Base-by-base conservation (phyloP, 306 rosid genomes). In the Glycine soja region DNA sequence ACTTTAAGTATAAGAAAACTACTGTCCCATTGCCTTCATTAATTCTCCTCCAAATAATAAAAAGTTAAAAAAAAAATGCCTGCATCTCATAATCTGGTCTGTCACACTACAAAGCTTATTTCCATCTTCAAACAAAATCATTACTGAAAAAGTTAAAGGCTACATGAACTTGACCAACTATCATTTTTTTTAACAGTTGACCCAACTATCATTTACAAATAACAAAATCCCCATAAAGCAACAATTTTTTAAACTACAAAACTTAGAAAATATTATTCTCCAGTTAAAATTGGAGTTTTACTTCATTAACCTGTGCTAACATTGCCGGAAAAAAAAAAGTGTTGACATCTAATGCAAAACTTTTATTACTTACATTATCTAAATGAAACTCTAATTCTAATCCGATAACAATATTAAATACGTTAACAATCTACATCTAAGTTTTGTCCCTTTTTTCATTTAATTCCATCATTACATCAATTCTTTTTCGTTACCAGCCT, bases 1-100 rank as follows among this genome's bases (percentile, higher is more conserved):
- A 70, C 12, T 15, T 9, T 3, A 57, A 30, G 15, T 47, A 4
- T 16, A 57, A 79, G 50, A 69, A 79, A 45, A 24, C 30, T 1
- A 5, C 58, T 70, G 3, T n/a, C 59, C 42, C 77, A 30, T 19
- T 32, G 52, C 63, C 77, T 57, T 72, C 10, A 57, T 70, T 70
- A 10, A 46, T 47, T 67, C 42, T 42, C 51, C 74, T 0, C 54
- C 36, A 66, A 66, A 42, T 42, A n/a, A 66, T 42, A 66, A 42
- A 66, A 66, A 3, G 3, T 1, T 6, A 15, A 4, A 65, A 38
- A 11, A 59, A 1, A 50, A 10, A 19, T 24, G 30, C 30, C 30
- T 24, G 2, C 30, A 24, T 24, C 30, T 24, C 66, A 38, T 16
- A 51, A 51, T 77, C 50, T 15, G 10, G 50, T 13, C 15, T 45